These are phyloP conservation scores for Fraxinus americana DNA, from an alignment of 257 asterid genomes.

Conservation along the genomic window DNA sequence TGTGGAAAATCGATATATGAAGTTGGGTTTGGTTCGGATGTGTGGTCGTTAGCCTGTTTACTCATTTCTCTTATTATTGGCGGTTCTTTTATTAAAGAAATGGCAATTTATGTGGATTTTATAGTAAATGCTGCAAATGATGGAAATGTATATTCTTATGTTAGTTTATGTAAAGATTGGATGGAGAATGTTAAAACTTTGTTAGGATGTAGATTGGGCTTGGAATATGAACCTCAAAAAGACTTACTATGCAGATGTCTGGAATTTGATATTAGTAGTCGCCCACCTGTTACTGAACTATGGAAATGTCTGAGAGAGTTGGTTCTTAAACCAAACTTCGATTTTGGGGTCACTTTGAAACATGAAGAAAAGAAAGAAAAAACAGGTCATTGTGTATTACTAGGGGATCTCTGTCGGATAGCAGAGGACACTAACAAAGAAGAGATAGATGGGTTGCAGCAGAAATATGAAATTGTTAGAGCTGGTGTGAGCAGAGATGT, in stretches of 20 bases:
- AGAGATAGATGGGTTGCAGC: slow-evolving; percentile 24
- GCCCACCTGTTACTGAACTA: slow-evolving; percentile 60
- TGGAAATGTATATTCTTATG: slow-evolving; percentile 37
- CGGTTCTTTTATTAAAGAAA: slow-evolving; percentile 49
- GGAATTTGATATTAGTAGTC: slow-evolving; percentile 50
- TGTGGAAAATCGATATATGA: slow-evolving; percentile 32
- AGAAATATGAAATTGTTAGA: slow-evolving; percentile 31
- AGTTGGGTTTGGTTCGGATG: slow-evolving; percentile 69
- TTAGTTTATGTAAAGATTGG: slow-evolving; percentile 51
- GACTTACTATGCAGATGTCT: slow-evolving; percentile 62
- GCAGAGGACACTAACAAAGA: slow-evolving; percentile 33
- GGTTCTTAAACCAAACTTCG: slow-evolving; percentile 45
- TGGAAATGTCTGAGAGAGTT: slow-evolving; percentile 67
- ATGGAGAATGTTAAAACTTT: slow-evolving; percentile 44
- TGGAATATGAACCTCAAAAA: slow-evolving; percentile 34
- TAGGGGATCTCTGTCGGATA: slow-evolving; percentile 51
- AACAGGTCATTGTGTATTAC: slow-evolving; percentile 37
- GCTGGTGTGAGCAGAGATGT: slow-evolving; percentile 41
- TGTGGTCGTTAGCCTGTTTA: slow-evolving; percentile 79
- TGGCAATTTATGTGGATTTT: slow-evolving; percentile 37
- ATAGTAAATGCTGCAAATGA: slow-evolving; percentile 33
- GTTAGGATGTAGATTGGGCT: slow-evolving; percentile 49
- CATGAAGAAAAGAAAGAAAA: slow-evolving; percentile 27
- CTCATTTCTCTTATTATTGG: slow-evolving; percentile 62
- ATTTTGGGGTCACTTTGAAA: slow-evolving; percentile 32